A percentile compares a stretch with the other conserved stretches of the same genome.
Conservation (phyloP, 495 filamentous ascomycete species). For the Letharia lupina region DNA sequence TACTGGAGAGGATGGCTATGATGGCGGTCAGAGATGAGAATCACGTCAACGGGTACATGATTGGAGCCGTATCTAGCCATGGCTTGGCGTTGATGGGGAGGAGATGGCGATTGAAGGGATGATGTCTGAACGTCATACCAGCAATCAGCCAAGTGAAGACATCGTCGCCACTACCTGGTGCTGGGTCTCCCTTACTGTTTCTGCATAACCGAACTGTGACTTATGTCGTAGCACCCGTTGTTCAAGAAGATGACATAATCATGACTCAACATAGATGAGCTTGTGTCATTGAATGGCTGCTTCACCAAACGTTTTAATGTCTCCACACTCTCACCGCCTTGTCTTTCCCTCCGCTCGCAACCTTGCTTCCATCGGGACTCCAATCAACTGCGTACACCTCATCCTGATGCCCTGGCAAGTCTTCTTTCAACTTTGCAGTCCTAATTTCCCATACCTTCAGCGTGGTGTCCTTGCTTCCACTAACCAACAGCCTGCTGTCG, state of each 20-base stretch:
- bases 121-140: no score
- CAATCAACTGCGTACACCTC: slow-evolving; percentile 93
- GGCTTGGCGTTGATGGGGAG: no score
- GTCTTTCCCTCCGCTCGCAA: slow-evolving; percentile 87
- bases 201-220: not conserved
- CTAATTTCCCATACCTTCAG: slow-evolving; percentile 54
- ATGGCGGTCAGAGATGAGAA: no score
- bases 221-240: not conserved
- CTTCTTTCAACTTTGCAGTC: slow-evolving; percentile 66
- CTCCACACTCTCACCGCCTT: slow-evolving; percentile 84
- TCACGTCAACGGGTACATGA: no score
- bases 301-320: slow-evolving; percentile 37
- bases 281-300: not conserved
- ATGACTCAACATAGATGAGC: not conserved
- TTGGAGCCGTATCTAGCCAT: no score
- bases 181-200: not conserved
- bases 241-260: not conserved
- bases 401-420: slow-evolving; percentile 90
- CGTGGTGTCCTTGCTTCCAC: slow-evolving; percentile 83
- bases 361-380: slow-evolving; percentile 76
- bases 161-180: not conserved
- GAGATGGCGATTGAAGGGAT: no score
- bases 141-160: not conserved
- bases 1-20: no score
- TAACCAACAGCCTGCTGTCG: slow-evolving; percentile 78